Conservation (phyloP, 352 stramenopile genomes). For the Phytopythium cucurbitacearum region DNA sequence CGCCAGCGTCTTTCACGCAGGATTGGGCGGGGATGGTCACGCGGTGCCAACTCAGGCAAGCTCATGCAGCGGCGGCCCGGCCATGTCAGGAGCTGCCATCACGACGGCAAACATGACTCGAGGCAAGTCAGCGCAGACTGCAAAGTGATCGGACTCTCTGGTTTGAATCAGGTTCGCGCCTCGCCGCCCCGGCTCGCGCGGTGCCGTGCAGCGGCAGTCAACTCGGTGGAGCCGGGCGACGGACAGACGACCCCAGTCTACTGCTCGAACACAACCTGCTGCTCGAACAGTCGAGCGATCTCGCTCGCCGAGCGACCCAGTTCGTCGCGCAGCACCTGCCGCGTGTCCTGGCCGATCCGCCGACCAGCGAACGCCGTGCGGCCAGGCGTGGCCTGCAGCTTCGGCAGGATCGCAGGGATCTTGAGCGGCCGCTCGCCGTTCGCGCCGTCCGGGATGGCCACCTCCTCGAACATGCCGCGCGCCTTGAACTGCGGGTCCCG, state of each 20-base stretch:
- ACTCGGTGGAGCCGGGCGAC: no score
- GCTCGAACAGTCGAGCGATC: conserved; percentile 45
- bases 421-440: conserved; percentile 33
- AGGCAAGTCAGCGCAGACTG: no score
- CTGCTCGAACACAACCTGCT: conserved; percentile 74
- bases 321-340: conserved; percentile 49
- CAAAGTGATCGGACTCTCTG: no score
- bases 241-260: neutral
- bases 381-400: conserved; percentile 58
- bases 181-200: no score
- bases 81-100: no score
- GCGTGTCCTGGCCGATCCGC: conserved; percentile 71
- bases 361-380: conserved; percentile 56
- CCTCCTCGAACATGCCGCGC: conserved; percentile 75
- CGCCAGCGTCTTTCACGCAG: no score
- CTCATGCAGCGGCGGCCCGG: no score
- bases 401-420: conserved; percentile 74
- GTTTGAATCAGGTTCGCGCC: no score
- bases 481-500: conserved; percentile 65
- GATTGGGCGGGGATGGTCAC: no score
- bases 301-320: conserved; percentile 46
- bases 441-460: conserved; percentile 34
- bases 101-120: no score
- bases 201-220: no score
- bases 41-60: no score